These are phyloP conservation scores for Pichia paraexigua DNA, from an alignment of 805 yeast genomes.

Conservation along the genomic window DNA sequence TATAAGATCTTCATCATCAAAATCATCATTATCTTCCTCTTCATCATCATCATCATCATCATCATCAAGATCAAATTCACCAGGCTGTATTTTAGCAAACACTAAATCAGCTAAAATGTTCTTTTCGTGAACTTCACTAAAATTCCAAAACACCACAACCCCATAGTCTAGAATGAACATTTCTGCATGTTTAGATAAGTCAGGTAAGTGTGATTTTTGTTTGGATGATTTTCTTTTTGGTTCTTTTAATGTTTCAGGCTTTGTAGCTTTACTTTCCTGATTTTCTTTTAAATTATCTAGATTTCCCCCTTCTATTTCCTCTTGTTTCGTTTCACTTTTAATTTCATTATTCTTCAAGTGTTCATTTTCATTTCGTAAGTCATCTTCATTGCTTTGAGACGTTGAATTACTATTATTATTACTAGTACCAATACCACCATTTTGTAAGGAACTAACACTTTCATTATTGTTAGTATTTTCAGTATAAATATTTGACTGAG, in stretches of 20 bases:
- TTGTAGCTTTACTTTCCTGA: background rate
- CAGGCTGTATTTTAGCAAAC: constrained; percentile 43
- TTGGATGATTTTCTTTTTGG: constrained; percentile 2
- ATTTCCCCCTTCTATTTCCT: background rate
- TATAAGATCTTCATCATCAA: background rate
- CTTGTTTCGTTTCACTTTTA: background rate
- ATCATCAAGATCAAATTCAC: constrained; percentile 35
- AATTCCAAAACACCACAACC: constrained; percentile 97
- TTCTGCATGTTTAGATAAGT: constrained; percentile 66
- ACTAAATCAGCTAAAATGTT: constrained; percentile 87
- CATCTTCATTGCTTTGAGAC: background rate
- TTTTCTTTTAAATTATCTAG: too few species aligned
- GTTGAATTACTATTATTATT: background rate
- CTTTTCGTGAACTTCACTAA: constrained; percentile 85
- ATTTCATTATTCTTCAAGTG: too few species aligned
- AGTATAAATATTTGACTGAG: background rate
- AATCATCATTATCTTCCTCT: constrained; percentile 1
- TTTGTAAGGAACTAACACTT: background rate
- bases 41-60: constrained; percentile 35
- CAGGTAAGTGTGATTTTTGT: constrained; percentile 27
- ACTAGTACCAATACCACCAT: background rate
- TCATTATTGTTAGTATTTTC: background rate
- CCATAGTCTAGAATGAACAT: constrained; percentile 88
- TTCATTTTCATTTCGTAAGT: background rate
- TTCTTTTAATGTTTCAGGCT: background rate